phyloP scores from a whole-genome alignment of 768 basidiomycete species.

The Hygrocybe coccinea region DNA sequence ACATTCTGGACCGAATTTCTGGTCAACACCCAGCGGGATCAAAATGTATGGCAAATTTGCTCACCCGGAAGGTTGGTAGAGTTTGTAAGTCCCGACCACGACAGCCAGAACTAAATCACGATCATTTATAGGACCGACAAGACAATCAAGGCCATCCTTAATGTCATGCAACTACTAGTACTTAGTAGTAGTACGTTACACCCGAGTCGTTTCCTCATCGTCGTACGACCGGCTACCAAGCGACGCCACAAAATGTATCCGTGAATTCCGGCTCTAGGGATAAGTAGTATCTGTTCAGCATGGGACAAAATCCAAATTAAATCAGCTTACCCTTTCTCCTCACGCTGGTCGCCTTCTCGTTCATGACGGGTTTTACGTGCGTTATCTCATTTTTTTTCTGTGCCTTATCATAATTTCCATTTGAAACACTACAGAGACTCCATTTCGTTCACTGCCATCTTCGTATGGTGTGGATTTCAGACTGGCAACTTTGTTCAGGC shows the following conservation, averaged over 20 bases:
- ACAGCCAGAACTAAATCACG: not conserved
- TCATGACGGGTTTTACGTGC: not conserved
- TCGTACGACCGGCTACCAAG: too few species aligned
- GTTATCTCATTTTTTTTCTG: too few species aligned
- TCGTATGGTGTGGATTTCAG: slow-evolving; percentile 84
- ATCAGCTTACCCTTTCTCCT: not conserved
- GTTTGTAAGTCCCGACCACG: not conserved
- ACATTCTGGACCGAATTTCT: too few species aligned
- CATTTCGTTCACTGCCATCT: slow-evolving; percentile 71
- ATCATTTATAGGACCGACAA: not conserved
- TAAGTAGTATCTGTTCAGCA: too few species aligned
- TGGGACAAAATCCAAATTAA: too few species aligned
- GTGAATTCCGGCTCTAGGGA: too few species aligned
- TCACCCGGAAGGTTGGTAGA: not conserved
- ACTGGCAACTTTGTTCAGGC: slow-evolving; percentile 74
- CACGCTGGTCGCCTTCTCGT: not conserved
- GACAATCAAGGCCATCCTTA: not conserved
- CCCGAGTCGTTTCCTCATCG: too few species aligned
- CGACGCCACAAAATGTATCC: too few species aligned
- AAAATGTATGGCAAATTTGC: not conserved
- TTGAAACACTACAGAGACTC: slow-evolving; percentile 51
- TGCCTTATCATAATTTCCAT: not conserved
- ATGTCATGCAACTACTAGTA: too few species aligned
- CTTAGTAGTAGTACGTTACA: too few species aligned
- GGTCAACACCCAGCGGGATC: too few species aligned